phyloP scores from a whole-genome alignment of 352 stramenopile species.

The Globisporangium okanoganense region DNA sequence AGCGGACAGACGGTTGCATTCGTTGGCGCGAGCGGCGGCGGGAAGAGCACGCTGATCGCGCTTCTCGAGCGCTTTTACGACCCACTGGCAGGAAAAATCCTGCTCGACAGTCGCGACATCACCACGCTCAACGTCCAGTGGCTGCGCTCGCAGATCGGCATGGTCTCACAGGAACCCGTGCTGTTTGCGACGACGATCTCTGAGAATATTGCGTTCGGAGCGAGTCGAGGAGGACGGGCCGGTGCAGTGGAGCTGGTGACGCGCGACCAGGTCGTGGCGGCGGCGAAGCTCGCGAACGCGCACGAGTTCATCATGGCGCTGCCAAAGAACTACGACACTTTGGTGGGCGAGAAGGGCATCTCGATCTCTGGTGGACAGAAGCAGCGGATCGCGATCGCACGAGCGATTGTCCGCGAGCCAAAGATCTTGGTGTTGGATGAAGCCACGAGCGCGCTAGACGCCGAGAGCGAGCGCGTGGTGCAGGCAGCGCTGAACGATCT shows the following conservation, averaged over 20 bases:
- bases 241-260: slow-evolving; percentile 7
- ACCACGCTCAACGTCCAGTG: slow-evolving; percentile 74
- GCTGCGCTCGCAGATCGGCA: slow-evolving; percentile 55
- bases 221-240: neutral
- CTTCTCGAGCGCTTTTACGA: slow-evolving; percentile 91
- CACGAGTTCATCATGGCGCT: slow-evolving; percentile 67
- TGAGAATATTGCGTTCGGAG: slow-evolving; percentile 87
- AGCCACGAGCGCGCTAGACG: slow-evolving; percentile 22
- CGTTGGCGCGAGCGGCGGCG: slow-evolving; percentile 26
- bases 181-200: slow-evolving; percentile 87
- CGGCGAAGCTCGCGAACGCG: slow-evolving; percentile 23
- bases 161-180: slow-evolving; percentile 85
- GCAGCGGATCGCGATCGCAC: slow-evolving; percentile 27
- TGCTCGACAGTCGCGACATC: slow-evolving; percentile 79
- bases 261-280: slow-evolving; percentile 5
- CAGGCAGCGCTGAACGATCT: slow-evolving; percentile 31
- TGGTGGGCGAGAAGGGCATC: slow-evolving; percentile 31
- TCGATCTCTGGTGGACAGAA: slow-evolving; percentile 34
- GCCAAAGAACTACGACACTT: slow-evolving; percentile 75
- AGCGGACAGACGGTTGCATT: slow-evolving; percentile 29
- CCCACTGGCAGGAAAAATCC: slow-evolving; percentile 55
- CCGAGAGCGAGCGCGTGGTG: too few relatives aligned
- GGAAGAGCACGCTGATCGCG: slow-evolving; percentile 39
- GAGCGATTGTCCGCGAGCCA: slow-evolving; percentile 21
- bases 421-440: slow-evolving; percentile 30